phyloP scores from a whole-genome alignment of 108 stramenopile genomes.

The Nannochloropsis salina region DNA sequence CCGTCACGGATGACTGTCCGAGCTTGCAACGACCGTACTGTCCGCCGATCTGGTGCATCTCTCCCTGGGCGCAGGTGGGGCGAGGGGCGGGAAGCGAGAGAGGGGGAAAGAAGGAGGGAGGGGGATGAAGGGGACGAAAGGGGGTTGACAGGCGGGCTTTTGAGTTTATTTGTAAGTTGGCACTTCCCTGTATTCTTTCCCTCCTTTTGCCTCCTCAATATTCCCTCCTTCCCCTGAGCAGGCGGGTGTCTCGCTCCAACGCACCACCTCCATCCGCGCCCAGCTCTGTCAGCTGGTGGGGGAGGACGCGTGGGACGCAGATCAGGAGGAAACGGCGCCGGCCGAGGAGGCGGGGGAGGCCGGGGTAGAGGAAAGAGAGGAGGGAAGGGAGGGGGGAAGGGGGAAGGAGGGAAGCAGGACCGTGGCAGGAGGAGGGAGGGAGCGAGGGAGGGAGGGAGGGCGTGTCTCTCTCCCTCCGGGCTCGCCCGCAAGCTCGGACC shows the following conservation, averaged over 20 bases:
- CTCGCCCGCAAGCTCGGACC: no score
- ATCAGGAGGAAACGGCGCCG: not conserved
- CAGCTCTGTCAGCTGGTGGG: not conserved
- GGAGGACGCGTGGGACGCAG: not conserved
- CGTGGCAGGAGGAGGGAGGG: not conserved
- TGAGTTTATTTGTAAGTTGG: not conserved
- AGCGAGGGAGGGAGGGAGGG: not conserved
- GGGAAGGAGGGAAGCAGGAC: not conserved
- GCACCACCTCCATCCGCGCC: not conserved
- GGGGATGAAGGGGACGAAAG: not conserved
- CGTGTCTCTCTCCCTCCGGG: not conserved
- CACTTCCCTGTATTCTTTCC: not conserved
- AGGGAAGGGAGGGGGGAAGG: not conserved
- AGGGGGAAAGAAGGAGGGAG: not conserved
- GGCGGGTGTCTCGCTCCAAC: not conserved
- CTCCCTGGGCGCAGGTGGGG: conserved; percentile 2
- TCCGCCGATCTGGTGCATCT: not conserved
- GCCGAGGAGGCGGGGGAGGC: not conserved
- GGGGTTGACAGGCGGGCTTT: not conserved
- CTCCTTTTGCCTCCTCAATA: not conserved
- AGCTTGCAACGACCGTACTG: not conserved
- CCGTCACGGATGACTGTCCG: conserved; percentile 14
- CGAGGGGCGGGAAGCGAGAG: not conserved
- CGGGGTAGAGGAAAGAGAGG: not conserved
- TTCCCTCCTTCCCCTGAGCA: not conserved